Evolutionary conservation across 805 yeast genomes (phyloP), one percentile per base, ranked within the genome.

Genomic region (Wickerhamiella spandovensis): DNA sequence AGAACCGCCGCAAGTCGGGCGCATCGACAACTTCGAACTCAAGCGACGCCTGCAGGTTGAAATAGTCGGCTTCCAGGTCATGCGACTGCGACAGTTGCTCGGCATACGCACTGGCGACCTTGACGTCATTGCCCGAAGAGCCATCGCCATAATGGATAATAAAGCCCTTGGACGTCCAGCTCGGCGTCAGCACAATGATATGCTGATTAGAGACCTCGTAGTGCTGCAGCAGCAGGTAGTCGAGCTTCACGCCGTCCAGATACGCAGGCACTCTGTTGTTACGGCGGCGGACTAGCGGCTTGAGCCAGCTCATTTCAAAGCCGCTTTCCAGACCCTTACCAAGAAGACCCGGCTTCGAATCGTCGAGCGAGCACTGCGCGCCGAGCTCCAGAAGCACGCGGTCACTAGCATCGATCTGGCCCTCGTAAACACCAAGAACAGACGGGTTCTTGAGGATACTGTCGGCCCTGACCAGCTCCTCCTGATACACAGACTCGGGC

Each of bases 261-360:
- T 69, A 68, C 12, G 18, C 24, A 20, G 44, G 24, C 30, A 43
- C 32, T 10, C n/a, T 6, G 4, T 78, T 54, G 43, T 70, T 70
- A 2, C 72, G 76, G 44, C 44, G 22, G 18, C 48, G 66, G 38
- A 30, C 51, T 20, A 51, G 67, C 48, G 67, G 61, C 25, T 69
- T 67, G 35, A 78, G 64, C 63, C 81, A 79, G 47, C 76, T 76
- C 50, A 76, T 61, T 13, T 82, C 78, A 64, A 94, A 94, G 0
- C 98, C 98, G 52, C 76, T 74, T 57, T 85, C 88, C 51, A 92
- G 68, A 25, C 96, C 95, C 58, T 75, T 77, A 7, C 97, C 95
- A 9, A 94, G 69, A 0, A 88, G 79, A 8, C 97, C 96, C n/a
- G 85, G 76, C 50, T 42, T 21, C 1, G 78, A 69, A 44, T 82